These are phyloP conservation scores for Serendipita sp. DNA, from an alignment of 768 basidiomycete genomes.

Conservation along the genomic window DNA sequence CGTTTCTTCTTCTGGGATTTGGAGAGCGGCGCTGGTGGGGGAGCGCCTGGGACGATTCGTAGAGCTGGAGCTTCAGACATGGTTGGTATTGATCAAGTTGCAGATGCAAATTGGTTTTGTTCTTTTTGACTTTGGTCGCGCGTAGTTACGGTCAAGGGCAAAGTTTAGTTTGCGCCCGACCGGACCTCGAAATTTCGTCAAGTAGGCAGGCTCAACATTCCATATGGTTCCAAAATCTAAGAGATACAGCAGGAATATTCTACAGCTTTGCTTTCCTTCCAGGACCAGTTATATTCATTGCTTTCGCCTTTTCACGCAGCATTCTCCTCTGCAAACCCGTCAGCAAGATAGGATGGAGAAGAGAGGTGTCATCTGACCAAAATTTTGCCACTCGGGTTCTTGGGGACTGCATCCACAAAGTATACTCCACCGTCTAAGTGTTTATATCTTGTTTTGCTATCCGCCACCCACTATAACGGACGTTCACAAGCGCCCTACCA, in stretches of 20 bases:
- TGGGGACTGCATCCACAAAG: constrained; percentile 39
- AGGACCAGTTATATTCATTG: constrained; percentile 11
- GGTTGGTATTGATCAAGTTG: no score
- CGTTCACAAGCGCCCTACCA: neutral
- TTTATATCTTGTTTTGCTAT: constrained; percentile 42
- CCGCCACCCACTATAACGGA: constrained; percentile 27
- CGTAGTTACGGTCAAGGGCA: neutral
- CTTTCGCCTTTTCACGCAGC: constrained; percentile 34
- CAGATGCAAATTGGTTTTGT: neutral
- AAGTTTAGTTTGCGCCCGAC: neutral
- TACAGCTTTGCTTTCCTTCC: constrained; percentile 18
- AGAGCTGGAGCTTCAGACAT: constrained; percentile 9
- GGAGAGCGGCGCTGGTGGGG: constrained; percentile 38
- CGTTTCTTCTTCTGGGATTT: constrained; percentile 47
- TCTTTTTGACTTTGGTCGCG: neutral
- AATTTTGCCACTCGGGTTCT: constrained; percentile 39
- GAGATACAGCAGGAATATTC: neutral
- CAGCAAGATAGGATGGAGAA: neutral
- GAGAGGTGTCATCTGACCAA: neutral
- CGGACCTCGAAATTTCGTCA: neutral
- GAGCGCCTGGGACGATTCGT: constrained; percentile 62
- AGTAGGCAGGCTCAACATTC: neutral
- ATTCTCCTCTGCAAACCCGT: constrained; percentile 34
- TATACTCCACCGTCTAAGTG: constrained; percentile 43
- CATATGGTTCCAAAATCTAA: neutral